Base-by-base conservation (phyloP, 2,329 filamentous ascomycete species). In the Diplodia intermedia region DNA sequence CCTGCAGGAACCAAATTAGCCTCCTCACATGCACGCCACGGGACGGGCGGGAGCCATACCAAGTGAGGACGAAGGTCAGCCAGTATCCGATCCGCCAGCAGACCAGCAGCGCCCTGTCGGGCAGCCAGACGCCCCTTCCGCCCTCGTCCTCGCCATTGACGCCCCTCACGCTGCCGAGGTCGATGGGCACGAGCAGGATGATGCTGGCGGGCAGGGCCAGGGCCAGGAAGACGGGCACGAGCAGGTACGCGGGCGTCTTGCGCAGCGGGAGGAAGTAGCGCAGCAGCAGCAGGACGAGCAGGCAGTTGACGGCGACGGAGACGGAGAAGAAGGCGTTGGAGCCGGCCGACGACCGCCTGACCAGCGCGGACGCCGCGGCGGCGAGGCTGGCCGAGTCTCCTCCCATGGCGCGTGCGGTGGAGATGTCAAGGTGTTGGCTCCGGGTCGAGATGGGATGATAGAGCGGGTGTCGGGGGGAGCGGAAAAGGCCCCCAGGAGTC, bases 51-150 rank as follows among this genome's bases (percentile, higher is more conserved):
- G 18, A 56, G 55, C 73, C 85, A 62, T 83, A 94, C 95, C 95
- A 99, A 67, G 94, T 98, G 75, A 99, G 82, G 62, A 90, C 89
- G 81, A 99, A 99, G 0, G 94, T 98, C 67, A 99, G 84, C 95
- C 95, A 99, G 81, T 99, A 99, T 23, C 91, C 90, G 71, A 99
- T 94, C 76, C 94, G 88, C 95, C 95, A 99, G 68, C 91, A 90
- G 29, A 97, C 92, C 75, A 96, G 84, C 60, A 97, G 84, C 33
- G 94, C 86, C 61, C 89, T 83, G 71, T 91, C 85, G 5, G 92
- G 91, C 40, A 99, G 86, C 92, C 94, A 97, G 75, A 99, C 91
- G 40, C 94, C 95, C 72, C 90, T 87, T 18, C 88, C 86, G 18
- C 87, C 85, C 69, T 87, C 88, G 79, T 91, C 90, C 69, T 91